phyloP scores from a whole-genome alignment of 148 eudicot species.

The Hydrangea macrophylla region DNA sequence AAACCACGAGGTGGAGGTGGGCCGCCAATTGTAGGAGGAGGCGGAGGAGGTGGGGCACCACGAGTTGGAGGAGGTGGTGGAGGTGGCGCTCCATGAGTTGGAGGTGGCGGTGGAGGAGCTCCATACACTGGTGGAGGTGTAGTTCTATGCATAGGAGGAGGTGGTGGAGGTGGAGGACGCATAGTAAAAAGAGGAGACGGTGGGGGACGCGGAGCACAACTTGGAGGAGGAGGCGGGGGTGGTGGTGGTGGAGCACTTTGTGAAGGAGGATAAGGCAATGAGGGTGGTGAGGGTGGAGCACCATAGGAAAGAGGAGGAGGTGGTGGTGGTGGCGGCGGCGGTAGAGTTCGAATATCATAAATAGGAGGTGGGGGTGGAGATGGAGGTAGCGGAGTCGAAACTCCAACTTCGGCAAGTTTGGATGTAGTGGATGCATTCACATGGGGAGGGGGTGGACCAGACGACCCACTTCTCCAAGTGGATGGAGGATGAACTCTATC shows the following conservation, averaged over 20 bases:
- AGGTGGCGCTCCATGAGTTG: constrained; percentile 29
- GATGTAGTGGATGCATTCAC: constrained; percentile 13
- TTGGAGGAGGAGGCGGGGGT: constrained; percentile 30
- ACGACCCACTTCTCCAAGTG: constrained; percentile 1
- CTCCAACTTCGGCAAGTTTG: constrained; percentile 1
- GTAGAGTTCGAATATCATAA: too few relatives aligned
- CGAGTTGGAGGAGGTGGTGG: constrained; percentile 47
- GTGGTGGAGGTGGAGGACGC: constrained; percentile 14
- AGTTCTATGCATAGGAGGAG: constrained; percentile 5
- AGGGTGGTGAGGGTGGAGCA: constrained; percentile 27
- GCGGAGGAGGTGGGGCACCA: constrained; percentile 69
- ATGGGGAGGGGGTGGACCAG: constrained; percentile 10
- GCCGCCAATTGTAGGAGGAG: too few relatives aligned
- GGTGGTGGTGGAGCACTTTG: constrained; percentile 14
- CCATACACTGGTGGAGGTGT: constrained; percentile 33
- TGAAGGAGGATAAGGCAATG: constrained; percentile 19
- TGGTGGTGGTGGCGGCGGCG: constrained; percentile 29
- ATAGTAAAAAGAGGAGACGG: too few relatives aligned
- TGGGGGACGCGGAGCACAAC: constrained; percentile 18
- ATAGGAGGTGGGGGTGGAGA: constrained; percentile 12
- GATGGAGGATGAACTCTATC: constrained; percentile 14
- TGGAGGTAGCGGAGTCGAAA: constrained; percentile 13
- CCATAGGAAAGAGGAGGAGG: constrained; percentile 32
- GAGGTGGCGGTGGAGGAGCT: constrained; percentile 38
- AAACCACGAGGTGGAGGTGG: constrained; percentile 39